Base-by-base conservation (phyloP, 345 rosid species). In the Arabidopsis arenosa region DNA sequence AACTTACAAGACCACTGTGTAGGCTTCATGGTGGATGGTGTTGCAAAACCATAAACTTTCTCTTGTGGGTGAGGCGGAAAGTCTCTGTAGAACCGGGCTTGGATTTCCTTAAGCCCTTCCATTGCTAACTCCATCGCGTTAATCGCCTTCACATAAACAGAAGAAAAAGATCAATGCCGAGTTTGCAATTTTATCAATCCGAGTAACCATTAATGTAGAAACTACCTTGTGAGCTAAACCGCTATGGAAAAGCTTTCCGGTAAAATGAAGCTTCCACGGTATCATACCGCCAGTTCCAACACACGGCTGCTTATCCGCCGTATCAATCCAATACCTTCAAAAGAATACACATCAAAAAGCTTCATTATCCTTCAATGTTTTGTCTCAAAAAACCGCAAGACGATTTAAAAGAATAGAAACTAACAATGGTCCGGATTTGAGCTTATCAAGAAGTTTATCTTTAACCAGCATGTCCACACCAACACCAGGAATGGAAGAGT, bases 11-110 rank as follows among this genome's bases (percentile, higher is more conserved):
- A 80, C 99, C 98, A 96, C 45, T 93, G 99, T 26, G 97, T 96
- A 77, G 99, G 99, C 75, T 96, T 96, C 93, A 96, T 96, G 7
- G 99, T 96, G 59, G 99, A 96, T 14, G 99, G 97, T 6, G 97
- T 93, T 5, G 97, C 97, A 84, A 88, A 96, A 66, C 97, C 92
- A 65, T 96, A 93, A 39, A 84, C 84, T 72, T 86, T 77, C 83
- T 96, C 99, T 73, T 82, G 73, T 4, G 84, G 85, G 76, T 89
- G 97, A 47, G 98, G 87, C 2, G 98, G 99, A 35, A 93, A 96
- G 81, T 96, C 99, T 74, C 62, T 83, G 74, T 93, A 96, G 83
- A 96, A 96, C 53, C 85, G 86, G 28, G 82, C 41, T 68, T 96
- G 99, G 49, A 96, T 87, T 62, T 86, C 90, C 77, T 89, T 86